Evolutionary conservation across 2,329 filamentous ascomycete species (phyloP).

Genomic region (Ophiostoma novo-ulmi): DNA sequence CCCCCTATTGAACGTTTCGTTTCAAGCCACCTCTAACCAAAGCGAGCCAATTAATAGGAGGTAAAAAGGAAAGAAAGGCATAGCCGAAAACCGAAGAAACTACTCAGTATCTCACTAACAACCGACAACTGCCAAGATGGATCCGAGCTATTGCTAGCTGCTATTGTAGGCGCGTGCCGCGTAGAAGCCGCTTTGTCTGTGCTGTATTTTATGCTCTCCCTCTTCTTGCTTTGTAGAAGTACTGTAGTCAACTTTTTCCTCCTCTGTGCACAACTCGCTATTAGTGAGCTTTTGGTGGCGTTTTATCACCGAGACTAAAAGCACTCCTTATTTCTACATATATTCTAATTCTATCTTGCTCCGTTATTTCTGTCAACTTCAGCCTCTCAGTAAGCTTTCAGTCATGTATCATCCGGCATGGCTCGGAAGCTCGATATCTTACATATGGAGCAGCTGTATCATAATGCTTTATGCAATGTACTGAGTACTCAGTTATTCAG

Average conservation of each 20-base stretch:
- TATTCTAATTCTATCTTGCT: background rate
- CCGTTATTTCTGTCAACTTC: background rate
- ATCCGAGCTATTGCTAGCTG: background rate
- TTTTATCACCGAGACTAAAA: background rate
- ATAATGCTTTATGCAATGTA: background rate
- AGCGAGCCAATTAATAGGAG: background rate
- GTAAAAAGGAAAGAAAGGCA: background rate
- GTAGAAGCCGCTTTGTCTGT: background rate
- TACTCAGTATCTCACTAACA: background rate
- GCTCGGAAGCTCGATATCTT: background rate
- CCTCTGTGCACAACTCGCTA: background rate
- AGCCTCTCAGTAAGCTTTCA: background rate
- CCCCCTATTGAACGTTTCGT: slow-evolving; percentile 3
- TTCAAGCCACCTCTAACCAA: slow-evolving; percentile 7
- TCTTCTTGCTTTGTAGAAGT: background rate
- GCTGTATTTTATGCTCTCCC: background rate
- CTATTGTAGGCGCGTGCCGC: background rate
- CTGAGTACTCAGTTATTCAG: background rate
- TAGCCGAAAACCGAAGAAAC: too few relatives aligned
- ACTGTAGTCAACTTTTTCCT: background rate
- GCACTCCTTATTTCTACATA: slow-evolving; percentile 10
- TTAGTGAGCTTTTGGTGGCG: background rate
- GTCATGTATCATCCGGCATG: background rate
- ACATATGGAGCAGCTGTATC: background rate
- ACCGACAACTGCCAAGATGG: background rate